Percentiles rank a stretch among this genome's conserved stretches.
These are phyloP conservation scores for Leishmania mexicana DNA, from an alignment of 208 protist species.

Conservation along the genomic window DNA sequence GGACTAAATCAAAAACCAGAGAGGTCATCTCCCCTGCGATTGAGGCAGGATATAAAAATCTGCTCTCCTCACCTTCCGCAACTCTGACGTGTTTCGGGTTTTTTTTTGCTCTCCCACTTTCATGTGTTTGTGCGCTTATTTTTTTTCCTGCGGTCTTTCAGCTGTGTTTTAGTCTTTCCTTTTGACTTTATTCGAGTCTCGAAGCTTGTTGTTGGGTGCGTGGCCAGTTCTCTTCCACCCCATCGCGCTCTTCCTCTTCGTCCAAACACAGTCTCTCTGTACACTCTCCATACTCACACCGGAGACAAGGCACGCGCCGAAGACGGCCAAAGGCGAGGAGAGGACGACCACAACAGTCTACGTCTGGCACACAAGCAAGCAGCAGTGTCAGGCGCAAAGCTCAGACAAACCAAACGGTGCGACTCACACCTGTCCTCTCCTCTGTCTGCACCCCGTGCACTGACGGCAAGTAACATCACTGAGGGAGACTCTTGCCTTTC, in stretches of 20 bases:
- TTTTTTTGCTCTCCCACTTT: neutral
- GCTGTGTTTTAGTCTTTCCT: slow-evolving; percentile 5
- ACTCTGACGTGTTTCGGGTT: neutral
- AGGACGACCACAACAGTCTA: neutral
- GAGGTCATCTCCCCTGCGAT: neutral
- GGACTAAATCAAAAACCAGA: neutral
- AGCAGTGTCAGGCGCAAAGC: neutral
- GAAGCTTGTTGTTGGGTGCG: neutral
- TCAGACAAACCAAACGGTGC: neutral
- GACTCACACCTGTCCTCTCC: neutral
- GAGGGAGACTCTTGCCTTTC: neutral
- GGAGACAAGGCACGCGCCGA: neutral
- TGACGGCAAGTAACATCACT: neutral
- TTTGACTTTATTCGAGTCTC: neutral
- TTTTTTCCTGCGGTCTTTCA: neutral
- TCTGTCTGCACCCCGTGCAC: neutral
- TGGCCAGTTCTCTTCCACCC: neutral
- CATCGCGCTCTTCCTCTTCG: neutral
- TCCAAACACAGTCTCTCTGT: neutral
- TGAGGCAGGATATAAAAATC: slow-evolving; percentile 1
- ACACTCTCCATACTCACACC: neutral
- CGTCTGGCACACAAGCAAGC: neutral
- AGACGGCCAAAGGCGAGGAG: neutral
- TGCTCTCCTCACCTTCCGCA: neutral
- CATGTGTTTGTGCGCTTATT: neutral